phyloP scores from a whole-genome alignment of 805 yeast species.

The Spencermartinsiella europaea region DNA sequence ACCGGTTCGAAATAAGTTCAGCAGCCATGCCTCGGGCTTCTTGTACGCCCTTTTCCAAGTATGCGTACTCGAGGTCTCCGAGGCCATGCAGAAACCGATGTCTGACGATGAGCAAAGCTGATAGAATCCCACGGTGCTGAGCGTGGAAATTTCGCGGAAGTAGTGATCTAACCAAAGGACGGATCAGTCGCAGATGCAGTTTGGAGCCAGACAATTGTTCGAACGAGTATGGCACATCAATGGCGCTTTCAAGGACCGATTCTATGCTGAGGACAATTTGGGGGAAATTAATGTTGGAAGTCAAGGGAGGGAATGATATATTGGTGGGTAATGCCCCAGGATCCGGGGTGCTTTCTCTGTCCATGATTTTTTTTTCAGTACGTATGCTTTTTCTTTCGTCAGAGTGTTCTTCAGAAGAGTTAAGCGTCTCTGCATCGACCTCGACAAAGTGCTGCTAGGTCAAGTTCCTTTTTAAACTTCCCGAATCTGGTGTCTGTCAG shows the following conservation, averaged over 20 bases:
- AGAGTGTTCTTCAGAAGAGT: not conserved
- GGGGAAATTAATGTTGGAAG: conserved; percentile 20
- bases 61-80: conserved; percentile 13
- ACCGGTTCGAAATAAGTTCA: conserved; percentile 28
- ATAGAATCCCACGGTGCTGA: conserved; percentile 28
- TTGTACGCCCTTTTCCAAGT: conserved; percentile 20
- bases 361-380: not conserved
- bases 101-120: conserved; percentile 28
- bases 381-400: not conserved
- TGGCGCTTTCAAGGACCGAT: conserved; percentile 21
- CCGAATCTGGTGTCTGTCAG: no score
- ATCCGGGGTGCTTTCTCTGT: not conserved
- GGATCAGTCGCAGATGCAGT: conserved; percentile 20
- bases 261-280: conserved; percentile 24
- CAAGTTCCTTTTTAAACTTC: no score
- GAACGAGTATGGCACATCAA: conserved; percentile 28
- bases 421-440: no score
- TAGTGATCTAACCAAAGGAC: conserved; percentile 23
- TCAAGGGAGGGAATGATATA: conserved; percentile 20
- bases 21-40: conserved; percentile 29
- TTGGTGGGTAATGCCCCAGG: conserved; percentile 1
- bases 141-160: conserved; percentile 5
- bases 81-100: conserved; percentile 24
- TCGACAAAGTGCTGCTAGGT: no score
- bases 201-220: conserved; percentile 27